These are phyloP conservation scores for Oldenlandia corymbosa DNA, from an alignment of 257 asterid species.

Conservation along the genomic window DNA sequence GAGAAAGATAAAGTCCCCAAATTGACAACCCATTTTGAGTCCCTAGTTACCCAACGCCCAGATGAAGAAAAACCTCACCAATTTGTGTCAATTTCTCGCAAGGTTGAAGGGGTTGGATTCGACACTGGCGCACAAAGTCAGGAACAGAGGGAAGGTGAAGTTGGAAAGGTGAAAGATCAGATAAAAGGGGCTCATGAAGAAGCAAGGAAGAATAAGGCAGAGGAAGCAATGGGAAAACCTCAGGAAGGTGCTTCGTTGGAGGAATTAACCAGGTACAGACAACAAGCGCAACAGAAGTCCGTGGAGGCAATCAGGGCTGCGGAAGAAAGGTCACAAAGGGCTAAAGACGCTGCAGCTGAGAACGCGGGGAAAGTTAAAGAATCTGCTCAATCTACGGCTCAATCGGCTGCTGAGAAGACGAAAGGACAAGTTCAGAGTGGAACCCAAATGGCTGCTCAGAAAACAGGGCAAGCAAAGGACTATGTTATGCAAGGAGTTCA, in stretches of 20 bases:
- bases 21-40: conserved; percentile 49
- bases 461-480: conserved; percentile 18
- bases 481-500: conserved; percentile 8
- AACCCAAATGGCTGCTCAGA: conserved; percentile 6
- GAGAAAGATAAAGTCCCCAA: conserved; percentile 52
- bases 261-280: conserved; percentile 44
- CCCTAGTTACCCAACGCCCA: conserved; percentile 29
- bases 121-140: neutral
- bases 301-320: conserved; percentile 46
- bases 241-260: conserved; percentile 34
- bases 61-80: conserved; percentile 15
- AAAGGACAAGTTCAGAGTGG: neutral
- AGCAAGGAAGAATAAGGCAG: neutral
- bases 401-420: conserved; percentile 7
- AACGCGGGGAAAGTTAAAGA: conserved; percentile 27
- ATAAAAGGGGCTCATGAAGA: neutral
- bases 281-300: conserved; percentile 58
- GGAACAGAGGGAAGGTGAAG: neutral
- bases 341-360: conserved; percentile 17
- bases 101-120: conserved; percentile 21
- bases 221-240: neutral
- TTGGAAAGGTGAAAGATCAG: neutral
- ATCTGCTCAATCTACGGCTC: conserved; percentile 4
- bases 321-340: conserved; percentile 34
- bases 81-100: conserved; percentile 23